phyloP scores from a whole-genome alignment of 2,329 filamentous ascomycete genomes.

The Geosmithia morbida region DNA sequence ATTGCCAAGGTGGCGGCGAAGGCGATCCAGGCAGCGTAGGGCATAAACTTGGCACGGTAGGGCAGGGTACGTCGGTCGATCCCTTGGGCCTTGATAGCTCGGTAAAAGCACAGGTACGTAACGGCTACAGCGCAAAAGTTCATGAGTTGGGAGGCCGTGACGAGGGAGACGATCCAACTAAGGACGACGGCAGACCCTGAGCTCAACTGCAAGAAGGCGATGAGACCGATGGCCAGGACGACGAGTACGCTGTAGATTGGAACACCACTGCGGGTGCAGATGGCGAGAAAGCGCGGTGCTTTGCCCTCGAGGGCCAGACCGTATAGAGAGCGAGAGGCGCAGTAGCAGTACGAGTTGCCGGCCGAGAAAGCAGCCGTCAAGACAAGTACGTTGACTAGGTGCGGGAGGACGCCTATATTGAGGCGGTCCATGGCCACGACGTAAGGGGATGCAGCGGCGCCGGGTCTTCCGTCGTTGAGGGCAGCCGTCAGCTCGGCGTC shows the following conservation, averaged over 20 bases:
- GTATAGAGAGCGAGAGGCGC: constrained; percentile 53
- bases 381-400: constrained; percentile 61
- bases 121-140: constrained; percentile 57
- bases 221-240: constrained; percentile 51
- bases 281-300: constrained; percentile 44
- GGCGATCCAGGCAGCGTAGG: constrained; percentile 56
- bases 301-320: constrained; percentile 56
- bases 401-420: constrained; percentile 46
- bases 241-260: constrained; percentile 59
- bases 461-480: constrained; percentile 41
- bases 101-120: constrained; percentile 59
- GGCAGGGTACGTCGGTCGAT: constrained; percentile 53
- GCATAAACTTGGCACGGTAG: constrained; percentile 55
- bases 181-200: constrained; percentile 52
- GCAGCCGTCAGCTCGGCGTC: constrained; percentile 46
- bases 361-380: constrained; percentile 53
- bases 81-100: constrained; percentile 54
- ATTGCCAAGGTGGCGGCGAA: constrained; percentile 51
- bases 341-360: constrained; percentile 51
- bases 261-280: constrained; percentile 49
- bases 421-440: constrained; percentile 56
- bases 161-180: constrained; percentile 53
- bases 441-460: constrained; percentile 55
- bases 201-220: constrained; percentile 62
- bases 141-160: constrained; percentile 63